phyloP scores from a whole-genome alignment of 139 green algal species.

The Picochlorum sp. region DNA sequence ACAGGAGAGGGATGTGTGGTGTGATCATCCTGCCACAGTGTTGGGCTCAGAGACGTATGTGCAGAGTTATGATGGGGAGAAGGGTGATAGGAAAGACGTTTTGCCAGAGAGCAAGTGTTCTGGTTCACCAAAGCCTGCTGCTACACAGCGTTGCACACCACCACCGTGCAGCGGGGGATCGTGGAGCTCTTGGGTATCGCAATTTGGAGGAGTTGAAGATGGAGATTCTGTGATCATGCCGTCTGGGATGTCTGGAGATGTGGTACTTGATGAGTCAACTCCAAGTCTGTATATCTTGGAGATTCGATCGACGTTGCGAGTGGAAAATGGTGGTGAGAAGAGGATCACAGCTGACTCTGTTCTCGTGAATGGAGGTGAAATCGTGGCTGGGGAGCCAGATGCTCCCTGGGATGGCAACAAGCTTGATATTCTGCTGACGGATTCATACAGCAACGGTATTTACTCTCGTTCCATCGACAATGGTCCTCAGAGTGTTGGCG shows the following conservation, averaged over 20 bases:
- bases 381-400: neutral
- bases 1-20: neutral
- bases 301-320: neutral
- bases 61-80: neutral
- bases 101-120: neutral
- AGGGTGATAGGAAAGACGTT: neutral
- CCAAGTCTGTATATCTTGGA: neutral
- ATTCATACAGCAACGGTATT: neutral
- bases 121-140: neutral
- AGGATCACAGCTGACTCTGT: neutral
- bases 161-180: neutral
- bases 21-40: neutral
- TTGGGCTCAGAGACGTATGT: neutral
- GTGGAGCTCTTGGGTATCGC: neutral
- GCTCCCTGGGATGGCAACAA: neutral
- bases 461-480: neutral
- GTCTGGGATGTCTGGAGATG: neutral
- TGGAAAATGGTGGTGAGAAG: neutral
- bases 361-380: neutral
- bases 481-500: neutral
- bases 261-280: neutral
- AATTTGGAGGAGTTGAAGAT: neutral
- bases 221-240: neutral
- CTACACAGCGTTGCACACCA: neutral
- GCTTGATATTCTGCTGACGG: neutral